Conservation (phyloP, 1,284 basidiomycete genomes). For the Trametes polyzona region DNA sequence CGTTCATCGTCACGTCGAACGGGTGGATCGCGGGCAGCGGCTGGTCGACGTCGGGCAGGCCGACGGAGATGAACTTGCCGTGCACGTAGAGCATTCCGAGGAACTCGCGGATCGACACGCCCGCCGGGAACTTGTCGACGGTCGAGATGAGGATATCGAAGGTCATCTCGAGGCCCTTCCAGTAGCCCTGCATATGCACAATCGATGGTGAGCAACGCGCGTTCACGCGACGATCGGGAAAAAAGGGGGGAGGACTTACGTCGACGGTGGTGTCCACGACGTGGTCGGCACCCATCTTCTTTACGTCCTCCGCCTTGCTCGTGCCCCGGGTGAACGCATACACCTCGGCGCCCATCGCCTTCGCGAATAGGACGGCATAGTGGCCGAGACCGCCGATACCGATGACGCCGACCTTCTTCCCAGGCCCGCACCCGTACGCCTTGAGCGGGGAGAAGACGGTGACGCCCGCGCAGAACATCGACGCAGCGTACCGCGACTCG, state of each 20-base stretch:
- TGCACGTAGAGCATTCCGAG: conserved; percentile 54
- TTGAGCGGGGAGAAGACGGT: conserved; percentile 71
- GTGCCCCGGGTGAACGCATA: conserved; percentile 67
- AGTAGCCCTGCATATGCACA: conserved; percentile 41
- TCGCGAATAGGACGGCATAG: conserved; percentile 33
- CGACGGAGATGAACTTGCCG: conserved; percentile 58
- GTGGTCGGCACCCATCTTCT: conserved; percentile 62
- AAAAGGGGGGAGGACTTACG: conserved; percentile 3
- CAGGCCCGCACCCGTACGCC: conserved; percentile 62
- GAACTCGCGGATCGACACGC: conserved; percentile 41
- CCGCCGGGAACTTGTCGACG: conserved; percentile 32
- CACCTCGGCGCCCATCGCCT: conserved; percentile 50
- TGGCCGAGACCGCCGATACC: conserved; percentile 63
- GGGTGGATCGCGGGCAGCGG: conserved; percentile 43
- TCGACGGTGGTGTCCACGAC: conserved; percentile 47
- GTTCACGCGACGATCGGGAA: neutral
- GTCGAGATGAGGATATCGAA: conserved; percentile 70
- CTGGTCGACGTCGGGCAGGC: conserved; percentile 50
- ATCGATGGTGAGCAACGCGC: neutral
- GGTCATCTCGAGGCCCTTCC: conserved; percentile 44
- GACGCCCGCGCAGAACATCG: conserved; percentile 68
- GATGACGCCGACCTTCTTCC: conserved; percentile 69
- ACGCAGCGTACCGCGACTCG: conserved; percentile 51
- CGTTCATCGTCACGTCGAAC: conserved; percentile 43
- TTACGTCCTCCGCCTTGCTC: conserved; percentile 64